Evolutionary conservation across 2,329 filamentous ascomycete genomes (phyloP), one percentile per base, ranked within the genome.

Genomic region (Claviceps spartinae): DNA sequence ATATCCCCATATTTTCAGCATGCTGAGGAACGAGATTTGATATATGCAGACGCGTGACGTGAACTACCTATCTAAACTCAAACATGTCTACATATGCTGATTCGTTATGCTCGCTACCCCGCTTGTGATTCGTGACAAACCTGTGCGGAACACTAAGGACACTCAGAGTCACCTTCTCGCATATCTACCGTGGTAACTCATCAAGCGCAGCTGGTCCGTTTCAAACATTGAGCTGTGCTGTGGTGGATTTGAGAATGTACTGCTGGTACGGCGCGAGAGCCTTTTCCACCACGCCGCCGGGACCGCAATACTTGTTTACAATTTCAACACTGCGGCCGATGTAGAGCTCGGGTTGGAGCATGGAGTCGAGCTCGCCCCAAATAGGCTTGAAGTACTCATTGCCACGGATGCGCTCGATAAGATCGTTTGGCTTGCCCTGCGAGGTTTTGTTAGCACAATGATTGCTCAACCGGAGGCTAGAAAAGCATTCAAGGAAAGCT

Each of bases 311-410:
- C 38, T 63, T 63, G 49, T 76, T 70, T 7, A 76, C 72, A 54
- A 75, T 73, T 48, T 71, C 60, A 20, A 58, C 62, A 38, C 68
- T 69, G 47, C 74, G 72, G 41, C 73, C 73, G 16, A 63, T 68
- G 59, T 72, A 77, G 45, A 77, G 66, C 60, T 75, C 75, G 1
- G 85, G 74, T 55, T 84, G 76, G 47, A 90, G 69, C 68, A 90
- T 76, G 43, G 65, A 68, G 57, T 88, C 84, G 34, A 90, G 70
- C 56, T 90, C 83, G 47, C 62, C 73, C 72, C 79, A 79, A 56
- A 91, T 81, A 1, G 85, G 77, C 63, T 76, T 73, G 72, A 95
- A 95, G 73, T 86, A 95, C 44, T 80, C 72, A 43, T 76, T 83
- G 49, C 69, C 73, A 64, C 79, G 80, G 63, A 96, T 89, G 14